Evolutionary conservation across 176 grass and related monocot genomes (phyloP), one percentile per base, ranked within the genome.

Genomic region (Aegilops umbellulata): DNA sequence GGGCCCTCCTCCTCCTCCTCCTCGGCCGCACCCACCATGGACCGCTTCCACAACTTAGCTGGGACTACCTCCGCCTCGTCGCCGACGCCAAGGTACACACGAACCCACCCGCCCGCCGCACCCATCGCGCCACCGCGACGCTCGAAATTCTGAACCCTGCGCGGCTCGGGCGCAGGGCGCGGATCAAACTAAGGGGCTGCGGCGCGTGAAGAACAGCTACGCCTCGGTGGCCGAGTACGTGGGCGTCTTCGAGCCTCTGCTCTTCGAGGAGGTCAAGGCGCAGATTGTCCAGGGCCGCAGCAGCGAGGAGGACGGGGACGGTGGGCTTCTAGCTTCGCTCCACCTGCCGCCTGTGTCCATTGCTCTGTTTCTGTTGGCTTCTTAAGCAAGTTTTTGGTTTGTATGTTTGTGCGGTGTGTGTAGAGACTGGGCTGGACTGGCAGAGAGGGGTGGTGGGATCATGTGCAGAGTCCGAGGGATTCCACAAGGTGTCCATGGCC

Each of bases 211-310:
- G 91, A 88, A 87, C 84, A 89, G 89, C 5, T 98, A 95, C 68
- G 55, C 46, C 57, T 90, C 94, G 47, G 93, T 95, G 71, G 86
- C 78, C 8, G 96, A 98, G n/a, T 95, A 98, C 88, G 72, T 95
- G 27, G 78, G 81, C 39, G 75, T 94, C 55, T 95, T 94, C 57
- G 93, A 98, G 63, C 96, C 96, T 27, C 91, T 98, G 69, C 90
- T 98, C 83, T 95, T 98, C 61, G 96, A 98, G 84, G 96, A 98
- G 90, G 91, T 98, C 63, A 98, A 98, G 91, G 87, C 93, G 12
- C 93, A 95, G 86, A 94, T 98, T 26, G 75, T 95, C 25, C 95
- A 89, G 87, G 91, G 95, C 1, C 83, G 83, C 65, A 94, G 89
- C 60, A 81, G 91, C 19, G 91, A 95, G 62, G 90, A 92, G 38